Conservation (phyloP, 129 eudicot species). For the Chrysanthemum makinoi region DNA sequence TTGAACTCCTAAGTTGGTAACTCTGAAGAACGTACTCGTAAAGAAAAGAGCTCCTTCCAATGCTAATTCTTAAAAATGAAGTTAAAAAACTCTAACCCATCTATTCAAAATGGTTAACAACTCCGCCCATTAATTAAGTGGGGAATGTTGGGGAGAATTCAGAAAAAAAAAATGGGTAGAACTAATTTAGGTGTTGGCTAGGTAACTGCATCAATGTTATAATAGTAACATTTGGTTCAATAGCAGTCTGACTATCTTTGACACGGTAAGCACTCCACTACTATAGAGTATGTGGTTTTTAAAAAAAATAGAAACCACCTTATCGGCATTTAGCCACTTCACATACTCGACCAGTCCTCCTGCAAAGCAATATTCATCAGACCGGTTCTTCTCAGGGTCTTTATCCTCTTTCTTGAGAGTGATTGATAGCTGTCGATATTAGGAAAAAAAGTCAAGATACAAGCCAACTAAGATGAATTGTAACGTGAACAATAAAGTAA, state of each 20-base stretch:
- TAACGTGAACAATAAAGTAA: not conserved
- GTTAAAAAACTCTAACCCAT: no score
- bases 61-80: no score
- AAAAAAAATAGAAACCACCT: slow-evolving; percentile 39
- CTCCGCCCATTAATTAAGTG: no score
- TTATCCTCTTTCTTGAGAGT: slow-evolving; percentile 58
- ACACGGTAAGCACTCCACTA: slow-evolving; percentile 2
- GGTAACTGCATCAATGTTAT: no score
- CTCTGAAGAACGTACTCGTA: no score
- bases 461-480: slow-evolving; percentile 1
- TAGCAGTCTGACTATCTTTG: slow-evolving; percentile 1
- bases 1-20: no score
- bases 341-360: slow-evolving; percentile 94
- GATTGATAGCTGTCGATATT: slow-evolving; percentile 64
- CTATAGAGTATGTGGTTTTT: not conserved
- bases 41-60: no score
- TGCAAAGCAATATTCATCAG: slow-evolving; percentile 76
- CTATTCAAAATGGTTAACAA: no score
- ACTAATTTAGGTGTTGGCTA: no score
- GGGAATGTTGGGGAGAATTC: no score
- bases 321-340: slow-evolving; percentile 92
- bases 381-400: slow-evolving; percentile 57
- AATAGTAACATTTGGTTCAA: not conserved
- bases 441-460: not conserved
- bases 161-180: no score